Percentiles rank a stretch among this genome's conserved stretches.
These are phyloP conservation scores for Mycena olivaceomarginata DNA, from an alignment of 768 basidiomycete species.

Conservation along the genomic window DNA sequence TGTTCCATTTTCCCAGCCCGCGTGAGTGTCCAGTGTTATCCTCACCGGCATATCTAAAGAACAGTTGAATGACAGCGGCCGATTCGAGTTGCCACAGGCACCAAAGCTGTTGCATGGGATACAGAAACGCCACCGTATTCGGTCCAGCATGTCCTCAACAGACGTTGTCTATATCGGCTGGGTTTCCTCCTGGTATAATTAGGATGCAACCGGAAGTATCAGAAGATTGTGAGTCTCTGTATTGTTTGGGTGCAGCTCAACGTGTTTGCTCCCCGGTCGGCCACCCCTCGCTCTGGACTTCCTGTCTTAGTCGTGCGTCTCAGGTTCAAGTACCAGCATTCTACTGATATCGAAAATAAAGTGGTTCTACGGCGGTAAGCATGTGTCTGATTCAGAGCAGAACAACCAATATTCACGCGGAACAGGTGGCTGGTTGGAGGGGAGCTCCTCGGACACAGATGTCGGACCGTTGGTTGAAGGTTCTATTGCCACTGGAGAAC, in stretches of 20 bases:
- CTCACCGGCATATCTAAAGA: not conserved
- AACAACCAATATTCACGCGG: no score
- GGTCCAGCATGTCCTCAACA: constrained; percentile 34
- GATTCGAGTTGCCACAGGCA: constrained; percentile 12
- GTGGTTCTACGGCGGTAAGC: constrained; percentile 36
- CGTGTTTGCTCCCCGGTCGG: constrained; percentile 14
- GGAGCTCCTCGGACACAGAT: constrained; percentile 45
- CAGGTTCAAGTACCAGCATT: no score
- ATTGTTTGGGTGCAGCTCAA: constrained; percentile 6
- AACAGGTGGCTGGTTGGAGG: constrained; percentile 44
- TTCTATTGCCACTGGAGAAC: constrained; percentile 52
- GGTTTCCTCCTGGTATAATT: not conserved
- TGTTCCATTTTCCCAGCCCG: constrained; percentile 18
- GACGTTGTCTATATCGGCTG: not conserved
- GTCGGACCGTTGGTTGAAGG: constrained; percentile 53
- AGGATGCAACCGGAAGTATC: constrained; percentile 6
- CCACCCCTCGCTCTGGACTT: not conserved
- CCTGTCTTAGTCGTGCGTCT: constrained; percentile 35
- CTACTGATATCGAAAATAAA: not conserved
- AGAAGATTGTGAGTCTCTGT: constrained; percentile 25
- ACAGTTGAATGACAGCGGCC: not conserved
- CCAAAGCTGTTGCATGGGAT: constrained; percentile 5
- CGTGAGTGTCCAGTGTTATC: not conserved
- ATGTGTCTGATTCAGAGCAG: not conserved
- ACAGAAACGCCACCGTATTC: constrained; percentile 23